These are phyloP conservation scores for Mucor mucedo DNA, from an alignment of 371 early-diverging fungal species.

Conservation along the genomic window DNA sequence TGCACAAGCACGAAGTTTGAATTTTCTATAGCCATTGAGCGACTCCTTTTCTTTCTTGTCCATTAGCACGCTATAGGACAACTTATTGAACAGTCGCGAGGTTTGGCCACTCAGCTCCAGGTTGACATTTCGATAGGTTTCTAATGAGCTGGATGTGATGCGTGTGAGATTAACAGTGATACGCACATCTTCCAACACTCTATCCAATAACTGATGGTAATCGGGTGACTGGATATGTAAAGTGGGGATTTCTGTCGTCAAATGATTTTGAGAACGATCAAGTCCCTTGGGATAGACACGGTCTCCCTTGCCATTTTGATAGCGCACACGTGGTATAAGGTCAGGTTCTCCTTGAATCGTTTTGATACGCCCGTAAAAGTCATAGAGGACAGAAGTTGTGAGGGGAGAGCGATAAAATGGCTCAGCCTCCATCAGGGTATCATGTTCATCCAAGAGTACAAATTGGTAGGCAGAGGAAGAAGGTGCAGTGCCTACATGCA, in stretches of 20 bases:
- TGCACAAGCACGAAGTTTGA: constrained; percentile 42
- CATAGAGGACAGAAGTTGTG: constrained; percentile 9
- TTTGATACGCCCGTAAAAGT: constrained; percentile 26
- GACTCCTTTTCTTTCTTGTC: constrained; percentile 8
- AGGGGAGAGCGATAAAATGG: constrained; percentile 20
- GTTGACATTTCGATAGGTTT: constrained; percentile 18
- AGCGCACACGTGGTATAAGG: constrained; percentile 1
- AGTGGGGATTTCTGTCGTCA: constrained; percentile 33
- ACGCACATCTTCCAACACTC: constrained; percentile 31
- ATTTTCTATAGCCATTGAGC: constrained; percentile 35
- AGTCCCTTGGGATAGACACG: not conserved
- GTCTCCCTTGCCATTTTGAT: not conserved
- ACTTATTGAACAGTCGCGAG: constrained; percentile 39
- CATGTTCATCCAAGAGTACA: constrained; percentile 19
- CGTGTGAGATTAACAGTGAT: constrained; percentile 37
- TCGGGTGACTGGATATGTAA: constrained; percentile 34
- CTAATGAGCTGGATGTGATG: constrained; percentile 15
- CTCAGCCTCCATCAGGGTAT: constrained; percentile 26
- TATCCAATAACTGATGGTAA: constrained; percentile 21
- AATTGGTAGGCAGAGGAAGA: constrained; percentile 26
- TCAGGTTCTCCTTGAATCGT: not conserved
- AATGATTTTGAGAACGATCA: constrained; percentile 21
- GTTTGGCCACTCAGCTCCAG: constrained; percentile 39
- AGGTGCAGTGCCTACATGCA: constrained; percentile 29
- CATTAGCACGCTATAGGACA: constrained; percentile 34